A percentile compares a stretch with the other conserved stretches of the same genome.
These are phyloP conservation scores for Eragrostis nindensis DNA, from an alignment of 176 grass and related monocot species.

Conservation along the genomic window DNA sequence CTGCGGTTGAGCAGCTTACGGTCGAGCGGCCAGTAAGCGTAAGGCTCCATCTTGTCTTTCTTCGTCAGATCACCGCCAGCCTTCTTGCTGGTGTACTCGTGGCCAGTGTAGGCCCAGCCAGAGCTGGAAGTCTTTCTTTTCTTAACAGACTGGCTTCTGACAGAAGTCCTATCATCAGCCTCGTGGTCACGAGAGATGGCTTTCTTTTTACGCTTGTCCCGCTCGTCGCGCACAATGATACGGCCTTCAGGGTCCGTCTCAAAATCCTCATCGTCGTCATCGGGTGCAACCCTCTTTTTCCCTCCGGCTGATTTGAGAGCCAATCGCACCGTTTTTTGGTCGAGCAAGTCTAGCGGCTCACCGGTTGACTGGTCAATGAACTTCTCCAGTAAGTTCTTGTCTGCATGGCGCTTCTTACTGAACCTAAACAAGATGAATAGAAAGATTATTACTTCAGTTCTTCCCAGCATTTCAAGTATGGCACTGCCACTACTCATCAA, in stretches of 20 bases:
- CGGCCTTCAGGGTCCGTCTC: conserved; percentile 85
- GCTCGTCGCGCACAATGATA: conserved; percentile 72
- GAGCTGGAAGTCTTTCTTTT: conserved; percentile 62
- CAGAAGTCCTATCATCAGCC: conserved; percentile 52
- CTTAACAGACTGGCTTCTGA: conserved; percentile 57
- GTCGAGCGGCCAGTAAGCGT: conserved; percentile 90
- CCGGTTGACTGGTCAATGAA: conserved; percentile 61
- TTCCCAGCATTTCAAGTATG: neutral
- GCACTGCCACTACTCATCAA: conserved; percentile 26
- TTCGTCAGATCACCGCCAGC: conserved; percentile 80
- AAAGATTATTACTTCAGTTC: conserved; percentile 21
- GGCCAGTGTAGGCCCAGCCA: conserved; percentile 87
- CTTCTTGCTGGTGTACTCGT: conserved; percentile 84
- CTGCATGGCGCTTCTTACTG: conserved; percentile 46
- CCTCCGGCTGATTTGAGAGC: conserved; percentile 64
- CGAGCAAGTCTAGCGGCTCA: conserved; percentile 87
- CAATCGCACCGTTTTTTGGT: conserved; percentile 65
- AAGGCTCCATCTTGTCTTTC: conserved; percentile 94
- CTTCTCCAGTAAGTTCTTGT: conserved; percentile 73
- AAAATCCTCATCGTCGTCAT: conserved; percentile 51
- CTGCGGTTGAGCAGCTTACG: conserved; percentile 87
- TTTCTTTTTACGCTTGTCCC: conserved; percentile 62
- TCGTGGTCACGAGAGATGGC: conserved; percentile 34
- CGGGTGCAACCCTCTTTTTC: conserved; percentile 52
- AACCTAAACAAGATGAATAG: conserved; percentile 53